Evolutionary conservation across 805 yeast species (phyloP).

Genomic region (Lipomyces starkeyi): DNA sequence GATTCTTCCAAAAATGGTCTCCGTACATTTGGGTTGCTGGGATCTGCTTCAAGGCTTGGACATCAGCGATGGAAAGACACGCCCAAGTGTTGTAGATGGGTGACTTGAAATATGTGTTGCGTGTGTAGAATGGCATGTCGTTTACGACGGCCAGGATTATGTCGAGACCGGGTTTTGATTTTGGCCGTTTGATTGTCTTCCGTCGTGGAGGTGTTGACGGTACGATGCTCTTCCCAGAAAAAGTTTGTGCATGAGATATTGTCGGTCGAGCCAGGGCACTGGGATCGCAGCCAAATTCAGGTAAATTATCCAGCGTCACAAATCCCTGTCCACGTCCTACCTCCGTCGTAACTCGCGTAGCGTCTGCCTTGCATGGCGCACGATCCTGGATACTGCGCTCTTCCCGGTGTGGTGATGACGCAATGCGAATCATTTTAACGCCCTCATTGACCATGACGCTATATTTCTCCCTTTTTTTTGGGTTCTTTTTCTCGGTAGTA

Average conservation of each 20-base stretch:
- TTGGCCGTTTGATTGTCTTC: background rate
- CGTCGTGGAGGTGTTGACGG: background rate
- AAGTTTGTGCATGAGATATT: background rate
- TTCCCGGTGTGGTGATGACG: background rate
- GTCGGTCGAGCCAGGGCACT: background rate
- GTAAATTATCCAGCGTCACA: background rate
- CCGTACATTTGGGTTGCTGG: background rate
- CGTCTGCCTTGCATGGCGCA: background rate
- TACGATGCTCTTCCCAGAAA: background rate
- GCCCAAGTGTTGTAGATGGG: background rate
- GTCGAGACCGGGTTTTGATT: background rate
- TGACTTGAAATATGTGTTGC: slow-evolving; percentile 6
- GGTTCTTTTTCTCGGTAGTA: background rate
- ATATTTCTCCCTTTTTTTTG: background rate
- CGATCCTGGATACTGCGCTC: background rate
- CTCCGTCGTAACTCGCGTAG: background rate
- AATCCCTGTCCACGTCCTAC: background rate
- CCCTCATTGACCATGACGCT: background rate
- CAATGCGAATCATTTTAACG: background rate
- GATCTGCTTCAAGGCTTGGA: slow-evolving; percentile 1
- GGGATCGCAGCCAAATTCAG: background rate
- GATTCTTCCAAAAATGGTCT: slow-evolving; percentile 30
- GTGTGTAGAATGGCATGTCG: slow-evolving; percentile 13
- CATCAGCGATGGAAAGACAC: slow-evolving; percentile 7
- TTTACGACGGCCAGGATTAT: background rate